Conservation (phyloP, 1,139 yeast genomes). For the Debaryomycetaceae sp. region DNA sequence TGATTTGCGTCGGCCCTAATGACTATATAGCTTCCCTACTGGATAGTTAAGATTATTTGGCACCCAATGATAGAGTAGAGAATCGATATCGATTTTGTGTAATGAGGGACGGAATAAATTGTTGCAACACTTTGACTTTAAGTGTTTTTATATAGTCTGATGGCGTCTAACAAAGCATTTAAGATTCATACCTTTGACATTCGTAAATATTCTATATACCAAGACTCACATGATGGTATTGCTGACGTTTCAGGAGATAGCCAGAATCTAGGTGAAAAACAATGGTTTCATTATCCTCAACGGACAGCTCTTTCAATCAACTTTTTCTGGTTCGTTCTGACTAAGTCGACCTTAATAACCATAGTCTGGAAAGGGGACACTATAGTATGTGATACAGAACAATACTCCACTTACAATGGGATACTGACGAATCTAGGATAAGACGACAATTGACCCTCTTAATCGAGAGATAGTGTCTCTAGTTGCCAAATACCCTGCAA, state of each 20-base stretch:
- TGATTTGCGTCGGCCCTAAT: too few species aligned
- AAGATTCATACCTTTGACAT: constrained; percentile 5
- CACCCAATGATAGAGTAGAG: too few species aligned
- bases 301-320: constrained; percentile 20
- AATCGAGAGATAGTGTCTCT: constrained; percentile 13
- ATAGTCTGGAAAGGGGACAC: constrained; percentile 21
- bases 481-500: constrained; percentile 19
- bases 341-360: constrained; percentile 6
- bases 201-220: constrained; percentile 6
- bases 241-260: background rate
- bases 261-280: background rate
- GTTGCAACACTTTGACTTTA: background rate
- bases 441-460: constrained; percentile 9
- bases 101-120: background rate
- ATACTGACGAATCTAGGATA: constrained; percentile 13
- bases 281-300: constrained; percentile 28
- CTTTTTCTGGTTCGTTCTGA: constrained; percentile 10
- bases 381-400: constrained; percentile 13
- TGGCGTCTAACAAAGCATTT: background rate
- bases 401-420: background rate
- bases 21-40: too few species aligned
- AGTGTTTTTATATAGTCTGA: background rate
- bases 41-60: too few species aligned
- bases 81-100: background rate
- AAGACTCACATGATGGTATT: background rate